Conservation (phyloP, 2,329 filamentous ascomycete genomes). For the Lachnellula arida region DNA sequence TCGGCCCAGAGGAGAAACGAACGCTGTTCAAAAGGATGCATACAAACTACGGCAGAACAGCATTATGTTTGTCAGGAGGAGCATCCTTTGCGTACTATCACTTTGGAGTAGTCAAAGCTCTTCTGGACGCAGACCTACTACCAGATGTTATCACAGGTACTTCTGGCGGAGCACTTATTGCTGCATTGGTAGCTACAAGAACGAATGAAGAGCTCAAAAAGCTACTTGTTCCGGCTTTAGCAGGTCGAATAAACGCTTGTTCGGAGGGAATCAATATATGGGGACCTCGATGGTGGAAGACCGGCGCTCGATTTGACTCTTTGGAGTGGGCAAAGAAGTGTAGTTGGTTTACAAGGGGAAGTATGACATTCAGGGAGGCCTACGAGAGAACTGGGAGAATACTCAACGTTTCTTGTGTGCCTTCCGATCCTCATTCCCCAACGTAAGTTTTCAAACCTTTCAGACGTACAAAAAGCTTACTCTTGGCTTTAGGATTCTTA, state of each 20-base stretch:
- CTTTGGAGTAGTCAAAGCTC: slow-evolving; percentile 84
- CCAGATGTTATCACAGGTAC: slow-evolving; percentile 96
- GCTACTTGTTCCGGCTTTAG: slow-evolving; percentile 81
- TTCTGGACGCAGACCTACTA: slow-evolving; percentile 78
- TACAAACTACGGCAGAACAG: slow-evolving; percentile 88
- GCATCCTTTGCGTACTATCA: slow-evolving; percentile 97
- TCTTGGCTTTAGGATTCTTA: slow-evolving; percentile 66
- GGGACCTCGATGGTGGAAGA: slow-evolving; percentile 82
- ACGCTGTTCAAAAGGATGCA: slow-evolving; percentile 81
- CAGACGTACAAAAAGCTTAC: too few relatives aligned
- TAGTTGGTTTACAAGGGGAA: slow-evolving; percentile 87
- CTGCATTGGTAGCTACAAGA: slow-evolving; percentile 78
- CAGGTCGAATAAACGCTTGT: slow-evolving; percentile 78
- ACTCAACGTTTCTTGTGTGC: slow-evolving; percentile 92
- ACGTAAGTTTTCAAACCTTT: slow-evolving; percentile 30
- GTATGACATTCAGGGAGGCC: slow-evolving; percentile 90
- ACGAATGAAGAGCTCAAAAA: slow-evolving; percentile 87
- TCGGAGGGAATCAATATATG: slow-evolving; percentile 72
- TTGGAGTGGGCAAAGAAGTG: slow-evolving; percentile 83
- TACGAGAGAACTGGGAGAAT: slow-evolving; percentile 92
- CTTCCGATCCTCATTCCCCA: slow-evolving; percentile 88
- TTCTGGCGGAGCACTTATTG: slow-evolving; percentile 87
- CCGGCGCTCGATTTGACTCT: slow-evolving; percentile 89
- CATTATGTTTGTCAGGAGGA: slow-evolving; percentile 87
- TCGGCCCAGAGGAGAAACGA: slow-evolving; percentile 70